A percentile compares a stretch with the other conserved stretches of the same genome.
Conservation (phyloP, 148 eudicot genomes). For the Rhododendron mucronatum region DNA sequence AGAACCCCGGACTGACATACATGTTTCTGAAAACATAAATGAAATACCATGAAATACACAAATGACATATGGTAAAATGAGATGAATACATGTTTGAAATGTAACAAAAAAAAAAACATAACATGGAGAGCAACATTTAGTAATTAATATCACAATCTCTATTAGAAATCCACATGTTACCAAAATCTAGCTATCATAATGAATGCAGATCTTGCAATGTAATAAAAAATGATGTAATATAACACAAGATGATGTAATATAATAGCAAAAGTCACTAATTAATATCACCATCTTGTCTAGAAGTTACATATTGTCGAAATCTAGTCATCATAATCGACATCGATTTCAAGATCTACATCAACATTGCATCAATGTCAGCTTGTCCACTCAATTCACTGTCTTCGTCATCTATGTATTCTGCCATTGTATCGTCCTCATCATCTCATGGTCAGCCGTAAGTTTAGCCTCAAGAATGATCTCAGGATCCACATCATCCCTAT, state of each 20-base stretch:
- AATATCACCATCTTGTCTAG: background rate
- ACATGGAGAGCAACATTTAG: background rate
- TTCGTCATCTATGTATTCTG: background rate
- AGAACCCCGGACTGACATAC: background rate
- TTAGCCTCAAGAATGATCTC: background rate
- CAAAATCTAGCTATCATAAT: too few relatives aligned
- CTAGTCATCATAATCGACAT: background rate
- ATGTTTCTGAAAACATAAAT: background rate
- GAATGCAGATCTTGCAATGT: too few relatives aligned
- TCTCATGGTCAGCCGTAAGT: background rate
- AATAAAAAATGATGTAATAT: too few relatives aligned
- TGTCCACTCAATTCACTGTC: background rate
- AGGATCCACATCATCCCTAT: background rate
- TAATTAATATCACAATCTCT: too few relatives aligned
- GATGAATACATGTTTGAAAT: background rate
- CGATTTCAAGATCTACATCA: background rate
- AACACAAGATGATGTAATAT: too few relatives aligned
- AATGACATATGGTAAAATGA: background rate
- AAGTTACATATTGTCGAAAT: background rate
- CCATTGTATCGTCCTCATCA: background rate
- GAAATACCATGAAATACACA: background rate
- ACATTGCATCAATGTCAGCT: background rate
- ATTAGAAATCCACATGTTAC: too few relatives aligned
- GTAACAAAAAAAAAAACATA: background rate
- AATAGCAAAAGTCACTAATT: too few relatives aligned